Evolutionary conservation across 2,329 filamentous ascomycete species (phyloP).

Genomic region (Alternaria hordeiaustralica): DNA sequence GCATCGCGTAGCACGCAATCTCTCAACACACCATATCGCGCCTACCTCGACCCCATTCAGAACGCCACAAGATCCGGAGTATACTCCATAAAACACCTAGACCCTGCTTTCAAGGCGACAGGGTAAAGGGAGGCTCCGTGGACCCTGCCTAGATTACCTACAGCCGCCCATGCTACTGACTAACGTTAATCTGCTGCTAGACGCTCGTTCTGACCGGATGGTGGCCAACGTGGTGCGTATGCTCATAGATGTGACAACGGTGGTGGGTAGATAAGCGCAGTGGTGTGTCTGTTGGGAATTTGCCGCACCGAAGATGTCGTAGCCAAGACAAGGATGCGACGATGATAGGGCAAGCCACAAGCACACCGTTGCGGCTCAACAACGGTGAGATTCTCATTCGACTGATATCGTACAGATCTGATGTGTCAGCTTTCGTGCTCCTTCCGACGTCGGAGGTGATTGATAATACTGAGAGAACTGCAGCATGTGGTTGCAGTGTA

Average conservation of each 20-base stretch:
- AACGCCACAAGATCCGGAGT: conserved; percentile 4
- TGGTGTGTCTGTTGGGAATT: conserved; percentile 19
- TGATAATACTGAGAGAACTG: not conserved
- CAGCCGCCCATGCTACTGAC: conserved; percentile 1
- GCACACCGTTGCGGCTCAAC: conserved; percentile 15
- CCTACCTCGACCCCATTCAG: not conserved
- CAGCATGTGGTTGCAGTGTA: not conserved
- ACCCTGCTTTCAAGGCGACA: not conserved
- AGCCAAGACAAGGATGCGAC: conserved; percentile 1
- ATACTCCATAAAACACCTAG: conserved; percentile 3
- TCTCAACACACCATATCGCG: conserved; percentile 10
- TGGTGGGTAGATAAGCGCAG: conserved; percentile 7
- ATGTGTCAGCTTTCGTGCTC: conserved; percentile 1
- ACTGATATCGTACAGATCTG: conserved; percentile 1
- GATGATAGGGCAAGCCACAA: conserved; percentile 6
- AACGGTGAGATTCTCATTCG: conserved; percentile 12
- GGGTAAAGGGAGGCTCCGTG: not conserved
- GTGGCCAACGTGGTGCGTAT: conserved; percentile 2
- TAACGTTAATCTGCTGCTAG: not conserved
- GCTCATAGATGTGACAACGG: not conserved
- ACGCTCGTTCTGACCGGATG: not conserved
- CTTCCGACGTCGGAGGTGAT: not conserved
- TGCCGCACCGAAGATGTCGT: conserved; percentile 12
- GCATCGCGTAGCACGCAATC: conserved; percentile 10
- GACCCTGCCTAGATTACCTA: conserved; percentile 7